Conservation (phyloP, 2,329 filamentous ascomycete species). For the Claviceps quebecensis region DNA sequence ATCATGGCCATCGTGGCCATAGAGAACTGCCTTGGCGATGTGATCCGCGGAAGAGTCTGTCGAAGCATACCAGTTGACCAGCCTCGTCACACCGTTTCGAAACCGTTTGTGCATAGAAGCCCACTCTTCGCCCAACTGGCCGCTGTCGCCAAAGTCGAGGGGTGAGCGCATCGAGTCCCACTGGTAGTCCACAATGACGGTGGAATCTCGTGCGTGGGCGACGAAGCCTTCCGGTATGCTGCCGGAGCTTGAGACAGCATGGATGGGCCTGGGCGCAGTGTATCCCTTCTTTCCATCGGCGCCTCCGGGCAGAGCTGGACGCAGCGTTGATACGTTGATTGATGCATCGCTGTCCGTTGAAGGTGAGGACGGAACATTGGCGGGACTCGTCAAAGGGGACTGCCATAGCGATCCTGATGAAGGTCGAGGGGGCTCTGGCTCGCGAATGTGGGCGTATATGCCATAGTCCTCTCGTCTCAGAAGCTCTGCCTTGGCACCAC, state of each 20-base stretch:
- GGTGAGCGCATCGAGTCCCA: slow-evolving; percentile 84
- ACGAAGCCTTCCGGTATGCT: slow-evolving; percentile 82
- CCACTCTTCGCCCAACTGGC: slow-evolving; percentile 87
- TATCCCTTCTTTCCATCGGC: slow-evolving; percentile 37
- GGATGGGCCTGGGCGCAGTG: slow-evolving; percentile 62
- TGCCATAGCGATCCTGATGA: slow-evolving; percentile 19
- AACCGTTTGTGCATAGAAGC: slow-evolving; percentile 88
- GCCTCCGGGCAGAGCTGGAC: slow-evolving; percentile 19
- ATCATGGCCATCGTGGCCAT: slow-evolving; percentile 7
- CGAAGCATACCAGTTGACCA: slow-evolving; percentile 71
- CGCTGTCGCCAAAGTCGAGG: slow-evolving; percentile 75
- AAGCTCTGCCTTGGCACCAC: slow-evolving; percentile 75
- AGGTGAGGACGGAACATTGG: slow-evolving; percentile 9
- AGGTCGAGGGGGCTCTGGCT: slow-evolving; percentile 11
- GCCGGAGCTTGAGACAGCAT: slow-evolving; percentile 66
- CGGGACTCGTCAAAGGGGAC: slow-evolving; percentile 16
- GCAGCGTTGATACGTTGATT: slow-evolving; percentile 17
- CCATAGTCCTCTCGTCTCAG: slow-evolving; percentile 60
- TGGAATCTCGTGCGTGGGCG: slow-evolving; percentile 77
- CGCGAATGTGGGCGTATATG: slow-evolving; percentile 22
- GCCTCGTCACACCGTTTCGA: slow-evolving; percentile 58
- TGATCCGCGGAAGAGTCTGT: slow-evolving; percentile 37
- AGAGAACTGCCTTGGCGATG: slow-evolving; percentile 25
- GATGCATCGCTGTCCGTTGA: slow-evolving; percentile 14
- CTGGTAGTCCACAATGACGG: slow-evolving; percentile 75